phyloP scores from a whole-genome alignment of 306 rosid genomes.

The Hylodesmum podocarpum region DNA sequence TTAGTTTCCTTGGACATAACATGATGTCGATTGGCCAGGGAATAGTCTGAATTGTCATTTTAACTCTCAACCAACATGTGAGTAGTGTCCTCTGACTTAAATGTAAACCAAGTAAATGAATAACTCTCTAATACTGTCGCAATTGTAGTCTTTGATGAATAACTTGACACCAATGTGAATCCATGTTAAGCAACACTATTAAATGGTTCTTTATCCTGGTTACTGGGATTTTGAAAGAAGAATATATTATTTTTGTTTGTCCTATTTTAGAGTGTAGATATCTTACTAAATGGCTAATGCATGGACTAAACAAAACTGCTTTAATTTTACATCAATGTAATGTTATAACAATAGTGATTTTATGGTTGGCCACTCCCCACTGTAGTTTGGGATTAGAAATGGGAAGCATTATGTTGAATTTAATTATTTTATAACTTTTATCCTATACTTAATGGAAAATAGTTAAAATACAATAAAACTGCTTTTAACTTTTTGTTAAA shows the following conservation, averaged over 20 bases:
- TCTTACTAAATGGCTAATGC: neutral
- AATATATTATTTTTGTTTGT: neutral
- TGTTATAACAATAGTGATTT: neutral
- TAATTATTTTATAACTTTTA: constrained; percentile 13
- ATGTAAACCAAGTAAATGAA: neutral
- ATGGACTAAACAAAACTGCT: neutral
- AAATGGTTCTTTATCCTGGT: neutral
- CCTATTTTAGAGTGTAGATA: neutral
- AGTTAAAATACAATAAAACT: neutral
- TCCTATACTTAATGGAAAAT: constrained; percentile 12
- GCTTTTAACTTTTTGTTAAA: constrained; percentile 19
- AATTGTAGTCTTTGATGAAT: neutral
- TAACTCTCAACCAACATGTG: neutral
- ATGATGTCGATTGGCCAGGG: neutral
- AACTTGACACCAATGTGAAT: constrained; percentile 15
- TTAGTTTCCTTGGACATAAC: neutral
- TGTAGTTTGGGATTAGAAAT: neutral
- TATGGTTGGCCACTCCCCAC: neutral
- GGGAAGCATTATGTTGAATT: neutral
- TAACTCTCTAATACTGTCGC: neutral
- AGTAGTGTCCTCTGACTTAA: neutral
- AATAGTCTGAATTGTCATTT: neutral
- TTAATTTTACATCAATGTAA: neutral
- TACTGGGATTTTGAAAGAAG: constrained; percentile 1
- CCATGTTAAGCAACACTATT: neutral